Percentiles rank a stretch among this genome's conserved stretches.
phyloP scores from a whole-genome alignment of 495 filamentous ascomycete genomes.

The Aspergillus egyptiacus region DNA sequence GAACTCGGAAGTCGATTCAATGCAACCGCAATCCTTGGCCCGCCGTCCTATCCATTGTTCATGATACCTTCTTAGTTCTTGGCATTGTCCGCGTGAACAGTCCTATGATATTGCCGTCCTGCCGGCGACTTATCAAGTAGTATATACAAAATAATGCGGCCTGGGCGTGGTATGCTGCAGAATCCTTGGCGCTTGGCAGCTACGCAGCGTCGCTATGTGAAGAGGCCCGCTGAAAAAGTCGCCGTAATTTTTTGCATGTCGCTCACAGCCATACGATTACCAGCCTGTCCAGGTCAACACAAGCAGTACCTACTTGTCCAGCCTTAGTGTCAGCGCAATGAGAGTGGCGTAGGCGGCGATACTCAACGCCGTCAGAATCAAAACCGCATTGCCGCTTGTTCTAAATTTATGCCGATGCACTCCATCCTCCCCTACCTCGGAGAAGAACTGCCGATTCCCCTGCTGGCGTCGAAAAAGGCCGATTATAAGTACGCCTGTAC shows the following conservation, averaged over 20 bases:
- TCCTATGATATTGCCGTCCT: constrained; percentile 7
- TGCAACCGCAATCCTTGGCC: background rate
- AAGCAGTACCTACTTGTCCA: constrained; percentile 26
- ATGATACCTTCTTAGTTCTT: constrained; percentile 6
- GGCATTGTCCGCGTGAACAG: constrained; percentile 4
- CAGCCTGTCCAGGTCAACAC: no score
- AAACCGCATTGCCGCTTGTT: constrained; percentile 73
- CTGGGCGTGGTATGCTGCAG: constrained; percentile 9
- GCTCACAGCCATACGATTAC: background rate
- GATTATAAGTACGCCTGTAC: constrained; percentile 73
- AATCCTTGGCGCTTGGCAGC: constrained; percentile 36
- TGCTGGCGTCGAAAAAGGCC: constrained; percentile 77
- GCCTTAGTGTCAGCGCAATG: constrained; percentile 63
- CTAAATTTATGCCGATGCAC: constrained; percentile 72
- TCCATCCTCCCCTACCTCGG: constrained; percentile 62
- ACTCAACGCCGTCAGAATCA: constrained; percentile 77
- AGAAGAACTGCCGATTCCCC: constrained; percentile 92
- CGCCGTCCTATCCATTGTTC: background rate
- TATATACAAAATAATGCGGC: background rate
- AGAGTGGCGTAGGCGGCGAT: constrained; percentile 75
- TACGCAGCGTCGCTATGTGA: constrained; percentile 23
- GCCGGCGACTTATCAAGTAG: background rate
- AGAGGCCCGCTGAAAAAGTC: background rate
- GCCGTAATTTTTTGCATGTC: background rate
- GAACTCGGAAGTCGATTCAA: background rate